Evolutionary conservation across 768 basidiomycete genomes (phyloP).

Genomic region (Tylopilus balloui): DNA sequence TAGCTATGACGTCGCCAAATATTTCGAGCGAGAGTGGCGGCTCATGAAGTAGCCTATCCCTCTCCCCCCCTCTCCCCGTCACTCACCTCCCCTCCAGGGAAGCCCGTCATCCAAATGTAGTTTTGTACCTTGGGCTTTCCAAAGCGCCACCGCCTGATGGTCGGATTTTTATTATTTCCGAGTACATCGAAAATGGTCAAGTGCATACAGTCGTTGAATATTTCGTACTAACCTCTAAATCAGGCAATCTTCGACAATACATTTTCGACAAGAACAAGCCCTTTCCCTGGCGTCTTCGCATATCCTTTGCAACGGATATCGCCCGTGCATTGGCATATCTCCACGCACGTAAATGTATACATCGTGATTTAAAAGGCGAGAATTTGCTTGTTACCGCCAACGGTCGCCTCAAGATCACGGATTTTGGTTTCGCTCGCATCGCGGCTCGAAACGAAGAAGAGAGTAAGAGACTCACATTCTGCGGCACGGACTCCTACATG

Average conservation of each 20-base stretch:
- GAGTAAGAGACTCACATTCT: slow-evolving; percentile 77
- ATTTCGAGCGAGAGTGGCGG: slow-evolving; percentile 98
- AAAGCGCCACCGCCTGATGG: slow-evolving; percentile 71
- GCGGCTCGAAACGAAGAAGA: slow-evolving; percentile 91
- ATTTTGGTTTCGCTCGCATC: slow-evolving; percentile 96
- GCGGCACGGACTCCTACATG: slow-evolving; percentile 94
- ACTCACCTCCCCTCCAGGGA: slow-evolving; percentile 41
- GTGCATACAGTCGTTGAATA: background rate
- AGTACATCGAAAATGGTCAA: slow-evolving; percentile 82
- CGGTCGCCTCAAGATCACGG: slow-evolving; percentile 94
- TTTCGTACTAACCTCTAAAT: slow-evolving; percentile 2
- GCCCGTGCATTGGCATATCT: slow-evolving; percentile 95
- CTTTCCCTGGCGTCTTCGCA: slow-evolving; percentile 89
- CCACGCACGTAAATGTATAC: slow-evolving; percentile 87
- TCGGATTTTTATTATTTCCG: slow-evolving; percentile 92
- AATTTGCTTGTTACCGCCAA: slow-evolving; percentile 95
- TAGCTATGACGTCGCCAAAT: slow-evolving; percentile 93
- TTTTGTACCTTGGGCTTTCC: slow-evolving; percentile 87
- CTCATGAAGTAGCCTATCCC: slow-evolving; percentile 69
- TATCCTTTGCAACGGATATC: slow-evolving; percentile 95
- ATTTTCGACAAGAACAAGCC: slow-evolving; percentile 81
- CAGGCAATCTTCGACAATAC: slow-evolving; percentile 76
- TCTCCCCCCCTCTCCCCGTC: background rate
- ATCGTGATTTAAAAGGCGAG: slow-evolving; percentile 94
- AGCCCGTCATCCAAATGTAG: slow-evolving; percentile 88